These are phyloP conservation scores for Peniophora sp. DNA, from an alignment of 1,284 basidiomycete genomes.

Conservation along the genomic window DNA sequence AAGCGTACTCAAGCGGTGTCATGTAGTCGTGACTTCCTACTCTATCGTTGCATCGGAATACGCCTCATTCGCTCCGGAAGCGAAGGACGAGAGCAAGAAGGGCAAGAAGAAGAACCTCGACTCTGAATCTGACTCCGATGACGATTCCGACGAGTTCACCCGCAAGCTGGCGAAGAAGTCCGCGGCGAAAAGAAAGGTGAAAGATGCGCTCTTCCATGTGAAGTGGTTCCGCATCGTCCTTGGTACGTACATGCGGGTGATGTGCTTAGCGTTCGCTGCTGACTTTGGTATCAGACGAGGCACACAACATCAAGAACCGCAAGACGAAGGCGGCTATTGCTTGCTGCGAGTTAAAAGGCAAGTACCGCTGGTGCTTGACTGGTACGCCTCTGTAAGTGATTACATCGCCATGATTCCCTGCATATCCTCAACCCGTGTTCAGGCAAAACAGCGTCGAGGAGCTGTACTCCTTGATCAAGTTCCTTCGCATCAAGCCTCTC, in stretches of 20 bases:
- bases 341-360: constrained; percentile 70
- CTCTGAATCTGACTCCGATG: constrained; percentile 29
- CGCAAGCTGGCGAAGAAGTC: constrained; percentile 31
- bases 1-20: constrained; percentile 47
- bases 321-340: constrained; percentile 78
- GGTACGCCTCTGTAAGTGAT: constrained; percentile 79
- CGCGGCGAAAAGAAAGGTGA: constrained; percentile 29
- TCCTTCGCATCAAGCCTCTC: constrained; percentile 79
- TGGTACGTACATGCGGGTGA: constrained; percentile 35
- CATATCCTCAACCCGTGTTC: not conserved
- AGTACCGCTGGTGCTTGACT: constrained; percentile 86
- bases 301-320: constrained; percentile 95
- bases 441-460: constrained; percentile 79
- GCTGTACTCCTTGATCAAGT: constrained; percentile 84
- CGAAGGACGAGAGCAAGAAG: constrained; percentile 37
- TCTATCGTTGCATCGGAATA: constrained; percentile 73
- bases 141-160: constrained; percentile 31
- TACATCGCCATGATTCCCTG: not conserved
- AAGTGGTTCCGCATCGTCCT: constrained; percentile 85
- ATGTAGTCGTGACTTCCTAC: constrained; percentile 84
- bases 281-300: constrained; percentile 66
- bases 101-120: constrained; percentile 31
- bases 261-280: too few relatives aligned
- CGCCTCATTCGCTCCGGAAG: constrained; percentile 34
- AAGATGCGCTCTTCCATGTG: constrained; percentile 69